These are phyloP conservation scores for Euphorbia celastroides DNA, from an alignment of 441 rosid species.

Conservation along the genomic window DNA sequence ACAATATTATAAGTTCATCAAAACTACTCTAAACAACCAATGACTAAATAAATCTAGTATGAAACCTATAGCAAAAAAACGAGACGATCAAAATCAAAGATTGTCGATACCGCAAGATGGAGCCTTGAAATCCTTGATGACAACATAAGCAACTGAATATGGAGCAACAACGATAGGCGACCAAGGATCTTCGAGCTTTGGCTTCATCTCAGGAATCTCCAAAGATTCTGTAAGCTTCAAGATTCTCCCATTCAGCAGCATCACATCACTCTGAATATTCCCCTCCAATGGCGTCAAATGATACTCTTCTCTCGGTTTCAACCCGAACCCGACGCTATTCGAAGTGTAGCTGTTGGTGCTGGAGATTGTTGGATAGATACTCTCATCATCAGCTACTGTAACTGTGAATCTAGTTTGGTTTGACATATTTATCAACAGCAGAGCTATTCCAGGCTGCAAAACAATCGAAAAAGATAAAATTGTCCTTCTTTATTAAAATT, in stretches of 20 bases:
- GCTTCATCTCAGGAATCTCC: background rate
- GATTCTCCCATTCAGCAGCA: slow-evolving; percentile 16
- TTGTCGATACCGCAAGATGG: background rate
- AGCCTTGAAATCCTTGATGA: background rate
- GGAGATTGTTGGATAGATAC: slow-evolving; percentile 5
- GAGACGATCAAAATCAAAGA: background rate
- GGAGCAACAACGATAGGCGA: slow-evolving; percentile 31
- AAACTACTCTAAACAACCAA: no score
- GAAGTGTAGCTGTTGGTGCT: background rate
- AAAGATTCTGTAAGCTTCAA: background rate
- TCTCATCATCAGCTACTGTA: slow-evolving; percentile 23
- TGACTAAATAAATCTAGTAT: no score
- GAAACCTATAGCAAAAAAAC: no score
- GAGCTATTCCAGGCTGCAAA: slow-evolving; percentile 42
- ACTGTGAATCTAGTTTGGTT: slow-evolving; percentile 28
- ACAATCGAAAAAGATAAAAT: slow-evolving; percentile 20
- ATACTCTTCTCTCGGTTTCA: slow-evolving; percentile 46
- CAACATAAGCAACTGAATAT: slow-evolving; percentile 35
- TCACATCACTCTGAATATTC: slow-evolving; percentile 45
- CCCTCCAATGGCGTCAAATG: slow-evolving; percentile 54
- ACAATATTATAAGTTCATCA: no score
- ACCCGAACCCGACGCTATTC: background rate
- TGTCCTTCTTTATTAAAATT: slow-evolving; percentile 49
- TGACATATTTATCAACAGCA: slow-evolving; percentile 51
- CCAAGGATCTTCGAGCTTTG: background rate